These are phyloP conservation scores for Oryza coarctata DNA, from an alignment of 176 grass and related monocot species.

Conservation along the genomic window DNA sequence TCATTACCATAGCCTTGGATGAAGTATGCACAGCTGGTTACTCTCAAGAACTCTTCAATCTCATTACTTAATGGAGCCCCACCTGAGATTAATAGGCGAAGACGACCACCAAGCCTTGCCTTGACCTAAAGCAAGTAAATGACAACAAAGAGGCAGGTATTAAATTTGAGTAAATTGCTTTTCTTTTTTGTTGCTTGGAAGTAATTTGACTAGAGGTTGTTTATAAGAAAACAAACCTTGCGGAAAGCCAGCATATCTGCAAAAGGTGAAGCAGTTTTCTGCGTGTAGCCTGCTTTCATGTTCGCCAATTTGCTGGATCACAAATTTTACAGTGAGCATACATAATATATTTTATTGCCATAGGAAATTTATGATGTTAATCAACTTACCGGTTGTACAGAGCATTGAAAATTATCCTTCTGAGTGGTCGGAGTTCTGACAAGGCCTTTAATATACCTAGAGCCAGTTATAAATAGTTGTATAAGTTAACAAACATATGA, in stretches of 20 bases:
- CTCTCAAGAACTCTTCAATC: conserved; percentile 95
- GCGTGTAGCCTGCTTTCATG: conserved; percentile 82
- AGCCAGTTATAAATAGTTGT: conserved; percentile 28
- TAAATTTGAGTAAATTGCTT: conserved; percentile 21
- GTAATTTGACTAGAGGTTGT: not conserved
- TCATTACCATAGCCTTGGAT: conserved; percentile 91
- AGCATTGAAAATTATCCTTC: conserved; percentile 94
- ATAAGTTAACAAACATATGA: conserved; percentile 4
- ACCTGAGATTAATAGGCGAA: conserved; percentile 92
- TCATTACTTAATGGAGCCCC: conserved; percentile 87
- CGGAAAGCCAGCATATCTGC: conserved; percentile 86
- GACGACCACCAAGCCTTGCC: conserved; percentile 80
- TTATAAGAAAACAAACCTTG: conserved; percentile 55
- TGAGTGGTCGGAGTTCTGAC: conserved; percentile 78
- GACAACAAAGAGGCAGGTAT: not conserved
- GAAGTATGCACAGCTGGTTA: conserved; percentile 86
- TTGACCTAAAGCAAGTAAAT: conserved; percentile 69
- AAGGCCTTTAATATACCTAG: conserved; percentile 85
- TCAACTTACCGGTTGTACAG: conserved; percentile 82
- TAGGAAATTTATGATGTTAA: conserved; percentile 37
- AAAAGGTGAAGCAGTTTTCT: conserved; percentile 87
- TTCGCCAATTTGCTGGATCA: conserved; percentile 70
- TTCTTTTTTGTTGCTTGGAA: not conserved
- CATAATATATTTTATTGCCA: conserved; percentile 23
- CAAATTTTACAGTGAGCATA: conserved; percentile 27